A percentile compares a stretch with the other conserved stretches of the same genome.
phyloP scores from a whole-genome alignment of 179 eudicot genomes.

The Actinidia chinensis region DNA sequence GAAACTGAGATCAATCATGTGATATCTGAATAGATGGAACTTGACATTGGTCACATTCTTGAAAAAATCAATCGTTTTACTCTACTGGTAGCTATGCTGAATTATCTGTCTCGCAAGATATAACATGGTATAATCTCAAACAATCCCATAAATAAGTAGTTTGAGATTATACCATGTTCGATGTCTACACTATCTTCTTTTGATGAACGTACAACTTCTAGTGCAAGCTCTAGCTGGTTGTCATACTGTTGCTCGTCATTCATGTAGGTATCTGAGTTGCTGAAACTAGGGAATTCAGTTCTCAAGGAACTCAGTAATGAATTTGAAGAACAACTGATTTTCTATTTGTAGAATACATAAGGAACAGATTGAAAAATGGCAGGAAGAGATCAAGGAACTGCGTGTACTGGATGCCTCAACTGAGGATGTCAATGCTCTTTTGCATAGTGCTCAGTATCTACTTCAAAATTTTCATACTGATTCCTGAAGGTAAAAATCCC shows the following conservation, averaged over 20 bases:
- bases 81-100: slow-evolving; percentile 52
- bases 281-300: slow-evolving; percentile 74
- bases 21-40: slow-evolving; percentile 77
- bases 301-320: slow-evolving; percentile 64
- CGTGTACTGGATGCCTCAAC: slow-evolving; percentile 71
- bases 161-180: slow-evolving; percentile 6
- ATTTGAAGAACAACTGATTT: slow-evolving; percentile 75
- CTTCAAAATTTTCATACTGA: slow-evolving; percentile 58
- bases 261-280: slow-evolving; percentile 74
- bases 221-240: slow-evolving; percentile 16
- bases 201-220: not conserved
- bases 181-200: not conserved
- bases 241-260: slow-evolving; percentile 10
- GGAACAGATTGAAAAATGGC: slow-evolving; percentile 89
- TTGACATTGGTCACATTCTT: slow-evolving; percentile 58
- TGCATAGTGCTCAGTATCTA: slow-evolving; percentile 66
- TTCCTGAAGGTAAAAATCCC: slow-evolving; percentile 33
- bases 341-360: slow-evolving; percentile 63
- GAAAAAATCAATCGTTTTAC: slow-evolving; percentile 74
- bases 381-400: slow-evolving; percentile 79
- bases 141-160: not conserved
- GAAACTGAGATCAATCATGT: slow-evolving; percentile 47
- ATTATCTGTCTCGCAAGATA: not conserved
- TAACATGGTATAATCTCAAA: not conserved
- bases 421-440: slow-evolving; percentile 59